Evolutionary conservation across 345 rosid genomes (phyloP), one percentile per base, ranked within the genome.

Genomic region (Microthlaspi erraticum): DNA sequence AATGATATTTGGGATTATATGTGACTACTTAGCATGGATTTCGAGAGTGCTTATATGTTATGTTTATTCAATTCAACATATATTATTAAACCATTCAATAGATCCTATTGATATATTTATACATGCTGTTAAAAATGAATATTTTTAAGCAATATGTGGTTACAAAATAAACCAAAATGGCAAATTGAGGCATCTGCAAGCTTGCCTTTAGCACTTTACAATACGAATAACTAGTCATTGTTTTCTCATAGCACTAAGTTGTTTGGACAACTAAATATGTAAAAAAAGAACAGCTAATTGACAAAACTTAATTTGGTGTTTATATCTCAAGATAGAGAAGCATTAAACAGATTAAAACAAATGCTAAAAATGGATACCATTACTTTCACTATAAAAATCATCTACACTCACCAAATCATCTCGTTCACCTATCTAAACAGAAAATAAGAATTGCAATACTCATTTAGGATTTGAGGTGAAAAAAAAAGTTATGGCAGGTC

Each of bases 1-100:
- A 10, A 92, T 96, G 2, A 70, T 83, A 43, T 93, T 93, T 16
- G 98, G 98, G 50, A 75, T 93, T 17, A 51, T 90, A 97, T n/a
- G n/a, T n/a, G 98, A 8, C 70, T 86, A 43, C 81, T 93, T 0
- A 88, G 93, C 29, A 79, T 90, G 57, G 89, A 87, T 13, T 45
- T 83, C 3, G 81, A 77, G 60, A 83, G 83, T 68, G 70, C 83
- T 52, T 96, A 93, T 73, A 87, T 71, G 93, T 90, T 42, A 90
- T 91, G 88, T 93, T 86, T 78, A 68, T 83, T 26, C 4, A 26
- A 26, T 26, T 26, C 29, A n/a, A 26, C 29, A 26, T 26, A 3
- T 26, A 26, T 26, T 26, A 26, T 26, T 26, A 26, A 26, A 26
- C 29, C 29, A 26, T 26, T 26, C 9, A 60, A 36, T 13, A 9